Conservation (phyloP, 495 filamentous ascomycete species). For the Trichoderma erinaceum region DNA sequence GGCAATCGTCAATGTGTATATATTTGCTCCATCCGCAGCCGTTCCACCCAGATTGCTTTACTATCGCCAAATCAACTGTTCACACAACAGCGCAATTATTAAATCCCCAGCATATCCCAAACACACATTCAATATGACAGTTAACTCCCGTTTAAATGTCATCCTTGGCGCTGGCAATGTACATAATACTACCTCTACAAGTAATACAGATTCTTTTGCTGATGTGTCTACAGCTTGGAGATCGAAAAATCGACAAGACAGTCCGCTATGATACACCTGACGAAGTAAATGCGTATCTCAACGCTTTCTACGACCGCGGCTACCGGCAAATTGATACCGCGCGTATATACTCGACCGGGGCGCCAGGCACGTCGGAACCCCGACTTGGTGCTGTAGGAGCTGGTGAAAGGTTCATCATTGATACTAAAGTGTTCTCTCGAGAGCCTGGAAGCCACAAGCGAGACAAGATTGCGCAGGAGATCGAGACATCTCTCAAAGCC, state of each 20-base stretch:
- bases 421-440: constrained; percentile 23
- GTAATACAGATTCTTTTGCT: background rate
- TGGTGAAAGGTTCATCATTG: constrained; percentile 21
- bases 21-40: background rate
- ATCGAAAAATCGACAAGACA: constrained; percentile 11
- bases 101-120: background rate
- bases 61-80: background rate
- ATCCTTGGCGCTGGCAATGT: constrained; percentile 20
- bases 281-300: constrained; percentile 18
- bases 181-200: background rate
- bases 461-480: constrained; percentile 23
- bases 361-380: constrained; percentile 22
- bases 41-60: background rate
- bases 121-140: background rate
- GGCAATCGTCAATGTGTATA: background rate
- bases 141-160: constrained; percentile 18
- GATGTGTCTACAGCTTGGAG: constrained; percentile 17
- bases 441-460: constrained; percentile 21
- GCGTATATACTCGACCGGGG: constrained; percentile 4
- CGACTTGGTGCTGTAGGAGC: constrained; percentile 22
- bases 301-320: background rate
- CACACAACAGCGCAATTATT: background rate
- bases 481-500: constrained; percentile 24
- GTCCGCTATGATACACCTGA: constrained; percentile 22
- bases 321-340: background rate